A percentile compares a stretch with the other conserved stretches of the same genome.
Evolutionary conservation across 192 early-diverging fungal genomes (phyloP).

Genomic region (Coemansia sp.): DNA sequence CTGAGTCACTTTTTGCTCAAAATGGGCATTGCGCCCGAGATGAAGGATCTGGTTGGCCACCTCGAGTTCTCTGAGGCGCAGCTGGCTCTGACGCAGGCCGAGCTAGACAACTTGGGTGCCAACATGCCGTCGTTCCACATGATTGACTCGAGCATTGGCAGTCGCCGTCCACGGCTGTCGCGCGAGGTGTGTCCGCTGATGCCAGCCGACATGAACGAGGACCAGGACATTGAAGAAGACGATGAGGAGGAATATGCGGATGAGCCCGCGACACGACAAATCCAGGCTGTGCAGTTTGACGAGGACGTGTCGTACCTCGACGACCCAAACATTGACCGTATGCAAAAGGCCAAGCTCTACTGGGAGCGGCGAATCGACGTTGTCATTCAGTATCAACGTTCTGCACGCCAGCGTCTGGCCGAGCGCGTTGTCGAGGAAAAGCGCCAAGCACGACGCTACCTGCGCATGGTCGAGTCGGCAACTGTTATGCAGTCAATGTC

Average conservation of each 20-base stretch:
- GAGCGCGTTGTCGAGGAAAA: constrained; percentile 56
- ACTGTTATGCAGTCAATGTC: constrained; percentile 58
- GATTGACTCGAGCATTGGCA: constrained; percentile 62
- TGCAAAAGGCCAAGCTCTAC: constrained; percentile 53
- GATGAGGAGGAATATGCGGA: not conserved
- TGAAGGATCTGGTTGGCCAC: constrained; percentile 90
- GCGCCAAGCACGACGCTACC: constrained; percentile 53
- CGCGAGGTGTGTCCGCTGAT: constrained; percentile 49
- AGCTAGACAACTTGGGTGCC: constrained; percentile 77
- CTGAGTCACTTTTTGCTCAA: constrained; percentile 89
- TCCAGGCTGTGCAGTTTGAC: not conserved
- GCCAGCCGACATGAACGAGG: constrained; percentile 31
- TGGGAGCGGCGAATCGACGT: constrained; percentile 55
- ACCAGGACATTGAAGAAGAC: constrained; percentile 24
- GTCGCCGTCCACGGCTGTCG: constrained; percentile 36
- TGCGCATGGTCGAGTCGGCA: constrained; percentile 56
- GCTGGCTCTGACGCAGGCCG: constrained; percentile 67
- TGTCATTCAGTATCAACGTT: constrained; percentile 54
- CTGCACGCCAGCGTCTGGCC: constrained; percentile 47
- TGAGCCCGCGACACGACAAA: not conserved
- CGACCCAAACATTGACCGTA: constrained; percentile 30
- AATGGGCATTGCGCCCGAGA: constrained; percentile 80
- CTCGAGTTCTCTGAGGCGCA: constrained; percentile 82
- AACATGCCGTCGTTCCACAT: constrained; percentile 88
- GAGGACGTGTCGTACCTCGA: constrained; percentile 42